Conservation (phyloP, 2,329 filamentous ascomycete species). For the Allantophomopsis lycopodina region DNA sequence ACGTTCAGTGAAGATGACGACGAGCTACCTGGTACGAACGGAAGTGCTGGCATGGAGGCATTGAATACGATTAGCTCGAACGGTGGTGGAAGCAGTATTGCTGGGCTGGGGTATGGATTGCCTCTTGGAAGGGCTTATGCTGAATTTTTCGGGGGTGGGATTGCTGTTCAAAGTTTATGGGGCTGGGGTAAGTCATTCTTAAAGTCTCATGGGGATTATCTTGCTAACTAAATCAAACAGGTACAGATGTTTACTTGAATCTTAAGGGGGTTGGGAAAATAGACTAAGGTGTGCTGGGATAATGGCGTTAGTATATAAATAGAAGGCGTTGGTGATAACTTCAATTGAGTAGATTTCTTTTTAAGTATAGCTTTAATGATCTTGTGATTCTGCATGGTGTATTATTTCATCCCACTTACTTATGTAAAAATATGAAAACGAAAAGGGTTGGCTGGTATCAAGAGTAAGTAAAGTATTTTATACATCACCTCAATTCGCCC, state of each 20-base stretch:
- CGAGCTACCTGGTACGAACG: constrained; percentile 24
- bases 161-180: constrained; percentile 87
- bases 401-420: too few relatives aligned
- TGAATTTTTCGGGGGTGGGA: constrained; percentile 94
- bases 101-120: constrained; percentile 83
- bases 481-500: too few relatives aligned
- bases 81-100: constrained; percentile 69
- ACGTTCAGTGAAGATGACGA: constrained; percentile 61
- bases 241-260: constrained; percentile 53
- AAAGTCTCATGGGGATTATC: not conserved
- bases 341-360: too few relatives aligned
- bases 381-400: too few relatives aligned
- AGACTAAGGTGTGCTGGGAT: not conserved
- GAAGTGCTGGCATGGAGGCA: constrained; percentile 43
- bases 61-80: constrained; percentile 63
- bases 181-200: constrained; percentile 55
- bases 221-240: constrained; percentile 63
- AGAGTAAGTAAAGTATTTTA: too few relatives aligned
- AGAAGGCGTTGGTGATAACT: too few relatives aligned
- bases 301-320: too few relatives aligned
- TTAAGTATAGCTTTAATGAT: too few relatives aligned
- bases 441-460: too few relatives aligned
- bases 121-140: constrained; percentile 87
- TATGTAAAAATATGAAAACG: too few relatives aligned
- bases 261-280: constrained; percentile 20